phyloP scores from a whole-genome alignment of 2,329 filamentous ascomycete genomes.

The Botrytis medusae region DNA sequence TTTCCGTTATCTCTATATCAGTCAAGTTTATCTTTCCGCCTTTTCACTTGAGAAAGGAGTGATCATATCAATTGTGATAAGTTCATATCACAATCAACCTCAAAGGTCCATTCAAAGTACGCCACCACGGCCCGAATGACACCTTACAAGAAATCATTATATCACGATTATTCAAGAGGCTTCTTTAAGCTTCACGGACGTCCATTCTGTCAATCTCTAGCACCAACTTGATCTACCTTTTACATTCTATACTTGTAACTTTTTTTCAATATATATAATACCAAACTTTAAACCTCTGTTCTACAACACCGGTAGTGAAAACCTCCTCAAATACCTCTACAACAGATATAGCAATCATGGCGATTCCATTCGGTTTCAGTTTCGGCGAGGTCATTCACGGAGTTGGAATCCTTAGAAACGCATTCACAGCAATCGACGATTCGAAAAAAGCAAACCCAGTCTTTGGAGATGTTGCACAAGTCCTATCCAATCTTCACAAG shows the following conservation, averaged over 20 bases:
- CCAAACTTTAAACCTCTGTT: not conserved
- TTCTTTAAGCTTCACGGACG: constrained; percentile 20
- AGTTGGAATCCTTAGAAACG: constrained; percentile 16
- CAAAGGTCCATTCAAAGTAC: not conserved
- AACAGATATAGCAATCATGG: constrained; percentile 9
- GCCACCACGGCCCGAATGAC: constrained; percentile 19
- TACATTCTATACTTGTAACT: constrained; percentile 3
- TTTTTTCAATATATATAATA: not conserved
- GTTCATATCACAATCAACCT: constrained; percentile 14
- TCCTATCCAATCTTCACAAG: constrained; percentile 14
- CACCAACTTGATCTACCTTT: constrained; percentile 9
- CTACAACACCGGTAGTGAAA: not conserved
- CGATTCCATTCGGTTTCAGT: constrained; percentile 21
- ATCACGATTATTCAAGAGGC: constrained; percentile 22
- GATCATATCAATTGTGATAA: constrained; percentile 7
- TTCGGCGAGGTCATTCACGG: constrained; percentile 20
- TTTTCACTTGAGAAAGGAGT: not conserved
- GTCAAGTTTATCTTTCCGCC: not conserved
- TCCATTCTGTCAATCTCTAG: constrained; percentile 16
- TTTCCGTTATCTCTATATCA: not conserved
- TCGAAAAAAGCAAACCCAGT: constrained; percentile 13
- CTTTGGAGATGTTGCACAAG: constrained; percentile 19
- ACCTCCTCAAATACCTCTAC: not conserved
- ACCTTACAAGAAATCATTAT: constrained; percentile 18
- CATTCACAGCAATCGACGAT: constrained; percentile 17